Percentiles rank a stretch among this genome's conserved stretches.
phyloP scores from a whole-genome alignment of 306 rosid genomes.

The Prinsepia uniflora region DNA sequence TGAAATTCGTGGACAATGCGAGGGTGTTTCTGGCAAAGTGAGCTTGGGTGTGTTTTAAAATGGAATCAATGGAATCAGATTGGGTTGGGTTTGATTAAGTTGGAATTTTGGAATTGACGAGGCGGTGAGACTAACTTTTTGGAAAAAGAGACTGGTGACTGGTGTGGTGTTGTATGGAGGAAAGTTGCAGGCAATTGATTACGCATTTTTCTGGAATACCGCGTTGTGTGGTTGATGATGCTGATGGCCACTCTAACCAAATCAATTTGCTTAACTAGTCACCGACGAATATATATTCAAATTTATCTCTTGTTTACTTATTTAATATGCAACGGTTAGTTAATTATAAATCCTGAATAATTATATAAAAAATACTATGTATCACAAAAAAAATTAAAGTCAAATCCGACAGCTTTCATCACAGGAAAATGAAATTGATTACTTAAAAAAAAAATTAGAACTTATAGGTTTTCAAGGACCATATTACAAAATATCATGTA shows the following conservation, averaged over 20 bases:
- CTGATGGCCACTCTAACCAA: background rate
- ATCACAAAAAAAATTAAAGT: too few relatives aligned
- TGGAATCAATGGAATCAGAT: background rate
- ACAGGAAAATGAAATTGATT: too few relatives aligned
- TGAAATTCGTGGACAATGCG: background rate
- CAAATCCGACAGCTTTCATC: too few relatives aligned
- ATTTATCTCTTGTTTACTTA: too few relatives aligned
- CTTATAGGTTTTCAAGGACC: too few relatives aligned
- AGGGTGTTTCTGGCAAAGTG: constrained; percentile 26
- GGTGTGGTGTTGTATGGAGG: background rate
- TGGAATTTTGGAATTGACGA: constrained; percentile 11
- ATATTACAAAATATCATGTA: too few relatives aligned
- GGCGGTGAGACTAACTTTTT: constrained; percentile 14
- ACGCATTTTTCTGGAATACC: background rate
- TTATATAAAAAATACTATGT: too few relatives aligned
- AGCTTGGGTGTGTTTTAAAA: background rate
- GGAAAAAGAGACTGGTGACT: too few relatives aligned
- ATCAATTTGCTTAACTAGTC: background rate
- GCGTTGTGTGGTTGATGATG: constrained; percentile 4
- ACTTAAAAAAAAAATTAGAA: too few relatives aligned
- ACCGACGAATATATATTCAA: too few relatives aligned
- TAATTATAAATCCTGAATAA: too few relatives aligned
- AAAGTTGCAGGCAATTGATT: constrained; percentile 31
- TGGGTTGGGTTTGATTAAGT: background rate
- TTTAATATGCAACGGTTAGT: too few relatives aligned